Evolutionary conservation across 805 yeast genomes (phyloP).

Genomic region (Priceomyces medius): DNA sequence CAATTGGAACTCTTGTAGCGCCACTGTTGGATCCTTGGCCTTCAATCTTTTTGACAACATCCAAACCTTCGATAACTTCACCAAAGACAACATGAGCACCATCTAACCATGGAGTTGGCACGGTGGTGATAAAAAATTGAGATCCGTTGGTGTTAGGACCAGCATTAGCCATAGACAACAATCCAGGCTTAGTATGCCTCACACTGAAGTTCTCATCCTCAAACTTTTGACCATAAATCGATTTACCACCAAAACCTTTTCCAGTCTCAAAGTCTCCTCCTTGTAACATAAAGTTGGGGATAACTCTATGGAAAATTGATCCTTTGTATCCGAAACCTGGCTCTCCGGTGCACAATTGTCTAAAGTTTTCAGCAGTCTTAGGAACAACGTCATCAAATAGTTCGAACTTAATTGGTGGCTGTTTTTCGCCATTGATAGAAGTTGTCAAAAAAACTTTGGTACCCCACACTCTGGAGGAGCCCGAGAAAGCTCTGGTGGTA

Average conservation of each 20-base stretch:
- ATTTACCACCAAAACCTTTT: conserved; percentile 47
- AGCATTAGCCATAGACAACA: conserved; percentile 95
- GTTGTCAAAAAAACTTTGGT: conserved; percentile 59
- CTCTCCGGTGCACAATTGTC: conserved; percentile 74
- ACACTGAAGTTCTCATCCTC: conserved; percentile 72
- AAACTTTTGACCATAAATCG: conserved; percentile 67
- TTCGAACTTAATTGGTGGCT: conserved; percentile 38
- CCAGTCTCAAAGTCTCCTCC: conserved; percentile 51
- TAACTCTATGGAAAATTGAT: conserved; percentile 48
- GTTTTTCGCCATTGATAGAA: conserved; percentile 51
- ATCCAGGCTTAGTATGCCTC: conserved; percentile 77
- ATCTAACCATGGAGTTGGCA: conserved; percentile 83
- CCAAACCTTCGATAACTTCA: conserved; percentile 80
- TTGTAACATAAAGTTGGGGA: conserved; percentile 49
- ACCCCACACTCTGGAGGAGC: conserved; percentile 44
- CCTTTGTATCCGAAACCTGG: conserved; percentile 46
- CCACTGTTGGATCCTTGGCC: conserved; percentile 52
- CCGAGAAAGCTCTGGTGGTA: conserved; percentile 50
- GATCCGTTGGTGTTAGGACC: conserved; percentile 99
- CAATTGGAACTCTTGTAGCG: conserved; percentile 46
- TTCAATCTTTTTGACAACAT: conserved; percentile 79
- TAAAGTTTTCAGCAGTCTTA: conserved; percentile 94
- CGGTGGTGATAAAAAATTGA: conserved; percentile 94
- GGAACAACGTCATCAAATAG: conserved; percentile 90
- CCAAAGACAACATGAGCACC: conserved; percentile 95